Conservation (phyloP, 2,329 filamentous ascomycete species). For the Alternaria viburni region DNA sequence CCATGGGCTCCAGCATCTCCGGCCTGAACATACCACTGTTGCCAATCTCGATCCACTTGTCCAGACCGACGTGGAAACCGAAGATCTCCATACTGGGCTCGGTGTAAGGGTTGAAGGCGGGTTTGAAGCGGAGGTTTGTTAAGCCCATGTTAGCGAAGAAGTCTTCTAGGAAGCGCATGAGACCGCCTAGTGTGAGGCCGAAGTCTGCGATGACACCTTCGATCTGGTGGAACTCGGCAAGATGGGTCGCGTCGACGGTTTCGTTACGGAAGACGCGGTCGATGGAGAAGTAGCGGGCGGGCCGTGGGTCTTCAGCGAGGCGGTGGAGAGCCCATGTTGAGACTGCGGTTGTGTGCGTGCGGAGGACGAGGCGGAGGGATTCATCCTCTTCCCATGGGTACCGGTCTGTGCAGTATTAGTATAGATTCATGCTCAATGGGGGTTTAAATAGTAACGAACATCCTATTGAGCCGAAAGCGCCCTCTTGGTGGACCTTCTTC, state of each 20-base stretch:
- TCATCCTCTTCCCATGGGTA: conserved; percentile 93
- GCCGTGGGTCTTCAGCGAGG: conserved; percentile 80
- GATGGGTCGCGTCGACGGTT: conserved; percentile 92
- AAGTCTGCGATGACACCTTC: conserved; percentile 99
- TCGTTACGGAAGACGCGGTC: conserved; percentile 98
- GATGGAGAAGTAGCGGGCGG: conserved; percentile 97
- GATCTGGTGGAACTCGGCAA: conserved; percentile 98
- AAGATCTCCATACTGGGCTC: conserved; percentile 98
- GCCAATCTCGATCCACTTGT: conserved; percentile 85
- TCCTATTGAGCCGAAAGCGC: conserved; percentile 92
- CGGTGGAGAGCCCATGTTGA: conserved; percentile 91
- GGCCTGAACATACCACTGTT: conserved; percentile 99
- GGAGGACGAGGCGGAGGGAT: conserved; percentile 83
- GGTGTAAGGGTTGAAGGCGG: conserved; percentile 80
- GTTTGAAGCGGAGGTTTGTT: conserved; percentile 87
- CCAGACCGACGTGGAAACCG: conserved; percentile 77
- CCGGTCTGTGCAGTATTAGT: conserved; percentile 59
- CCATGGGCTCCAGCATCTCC: conserved; percentile 96
- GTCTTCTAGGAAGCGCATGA: conserved; percentile 92
- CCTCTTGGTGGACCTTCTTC: conserved; percentile 83
- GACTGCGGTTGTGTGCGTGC: conserved; percentile 94
- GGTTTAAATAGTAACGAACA: conserved; percentile 48
- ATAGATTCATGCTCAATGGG: neutral
- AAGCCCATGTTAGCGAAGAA: conserved; percentile 99
- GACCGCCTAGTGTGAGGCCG: conserved; percentile 83